Base-by-base conservation (phyloP, 2,329 filamentous ascomycete genomes). In the Alternaria sp. region DNA sequence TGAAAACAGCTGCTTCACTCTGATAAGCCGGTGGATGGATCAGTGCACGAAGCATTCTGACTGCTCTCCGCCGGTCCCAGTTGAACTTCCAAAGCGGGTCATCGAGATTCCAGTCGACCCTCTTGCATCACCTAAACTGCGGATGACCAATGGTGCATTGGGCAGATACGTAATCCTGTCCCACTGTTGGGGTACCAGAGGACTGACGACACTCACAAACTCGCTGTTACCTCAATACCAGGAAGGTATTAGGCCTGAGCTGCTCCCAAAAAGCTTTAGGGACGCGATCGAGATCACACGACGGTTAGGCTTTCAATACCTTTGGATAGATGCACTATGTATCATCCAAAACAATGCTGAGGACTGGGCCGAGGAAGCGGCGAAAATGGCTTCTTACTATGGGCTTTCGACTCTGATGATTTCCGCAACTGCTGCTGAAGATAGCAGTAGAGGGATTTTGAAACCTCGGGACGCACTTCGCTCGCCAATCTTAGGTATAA, bases 251-350 rank as follows among this genome's bases (percentile, higher is more conserved):
- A 18, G 3, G 3, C 7, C 8, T 4, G 42, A 38, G 7, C 30
- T 34, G 11, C 52, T 54, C 3, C 36, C 52, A 3, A 16, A 26
- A 3, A 54, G 41, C 2, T 18, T 54, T 1, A 22, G 5, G 1
- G 52, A 54, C 3, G 52, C 42, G 3, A 47, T 54, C 11, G 26
- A 34, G 22, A n/a, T 54, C 22, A 18, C 52, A 8, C 41, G 32
- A 7, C 5, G 7, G 4, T 16, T 47, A 3, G 24, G 24, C 1
- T 38, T 47, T 22, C 41, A 5, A 12, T 47, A 54, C 32, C 26
- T 39, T 1, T 54, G 52, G 42, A 38, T 47, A 7, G 52, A 47
- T 2, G 44, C 52, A n/a, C 32, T 54, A 7, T 54, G 52, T 18
- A 39, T 47, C 7, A 16, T 54, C 1, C 52, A 54, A 47, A 32